Percentiles rank a stretch among this genome's conserved stretches.
Conservation (phyloP, 1,284 basidiomycete genomes). For the Microbotryomycetes sp. region DNA sequence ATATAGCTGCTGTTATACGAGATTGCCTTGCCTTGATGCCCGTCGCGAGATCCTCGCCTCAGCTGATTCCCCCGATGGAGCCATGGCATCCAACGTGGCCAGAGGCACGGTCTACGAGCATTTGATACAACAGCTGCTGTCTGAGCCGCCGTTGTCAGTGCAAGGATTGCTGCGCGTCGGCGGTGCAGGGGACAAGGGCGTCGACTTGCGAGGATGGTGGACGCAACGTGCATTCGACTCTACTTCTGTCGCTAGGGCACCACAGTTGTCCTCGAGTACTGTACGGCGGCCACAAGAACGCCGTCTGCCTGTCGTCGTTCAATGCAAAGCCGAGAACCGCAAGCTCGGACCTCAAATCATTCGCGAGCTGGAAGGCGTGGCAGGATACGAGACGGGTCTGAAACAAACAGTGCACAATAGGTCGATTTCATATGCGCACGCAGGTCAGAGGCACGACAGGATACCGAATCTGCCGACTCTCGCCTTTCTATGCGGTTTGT, state of each 20-base stretch:
- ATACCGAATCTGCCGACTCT: background rate
- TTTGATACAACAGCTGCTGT: background rate
- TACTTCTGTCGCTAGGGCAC: background rate
- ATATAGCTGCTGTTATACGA: too few relatives aligned
- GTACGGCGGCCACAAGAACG: background rate
- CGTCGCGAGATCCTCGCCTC: too few relatives aligned
- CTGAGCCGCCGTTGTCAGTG: background rate
- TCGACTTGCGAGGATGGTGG: slow-evolving; percentile 25
- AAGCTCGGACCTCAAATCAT: slow-evolving; percentile 14
- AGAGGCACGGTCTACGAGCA: slow-evolving; percentile 21
- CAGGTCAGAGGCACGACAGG: too few relatives aligned
- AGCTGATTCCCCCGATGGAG: background rate
- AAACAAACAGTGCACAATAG: background rate
- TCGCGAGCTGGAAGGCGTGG: slow-evolving; percentile 26
- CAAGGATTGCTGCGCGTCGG: slow-evolving; percentile 7
- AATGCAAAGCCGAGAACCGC: slow-evolving; percentile 23
- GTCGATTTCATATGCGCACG: background rate
- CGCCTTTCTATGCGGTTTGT: slow-evolving; percentile 12
- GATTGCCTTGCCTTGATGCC: too few relatives aligned
- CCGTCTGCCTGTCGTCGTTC: slow-evolving; percentile 11
- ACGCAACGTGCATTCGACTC: too few relatives aligned
- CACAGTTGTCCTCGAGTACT: too few relatives aligned
- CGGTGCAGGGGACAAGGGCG: slow-evolving; percentile 22
- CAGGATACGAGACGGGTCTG: background rate
- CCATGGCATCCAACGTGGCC: background rate